These are phyloP conservation scores for Russula compacta DNA, from an alignment of 768 basidiomycete species.

Conservation along the genomic window DNA sequence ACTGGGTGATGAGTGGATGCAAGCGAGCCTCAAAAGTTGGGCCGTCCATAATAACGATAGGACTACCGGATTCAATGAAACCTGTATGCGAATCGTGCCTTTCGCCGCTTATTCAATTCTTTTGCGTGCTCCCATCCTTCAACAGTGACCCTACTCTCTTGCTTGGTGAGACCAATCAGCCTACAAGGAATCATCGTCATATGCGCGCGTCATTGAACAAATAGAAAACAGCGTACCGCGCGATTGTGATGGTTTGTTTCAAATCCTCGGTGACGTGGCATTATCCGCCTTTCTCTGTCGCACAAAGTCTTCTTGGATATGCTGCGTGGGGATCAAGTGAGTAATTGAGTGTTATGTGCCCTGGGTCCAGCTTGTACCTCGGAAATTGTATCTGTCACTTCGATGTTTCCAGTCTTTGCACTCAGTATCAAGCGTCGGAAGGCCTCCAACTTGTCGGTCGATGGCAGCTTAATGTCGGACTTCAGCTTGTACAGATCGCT, in stretches of 20 bases:
- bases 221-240: slow-evolving; percentile 42
- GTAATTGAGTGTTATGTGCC: neutral
- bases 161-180: slow-evolving; percentile 51
- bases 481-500: slow-evolving; percentile 41
- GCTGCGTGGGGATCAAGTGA: slow-evolving; percentile 30
- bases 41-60: slow-evolving; percentile 22
- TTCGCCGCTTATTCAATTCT: slow-evolving; percentile 43
- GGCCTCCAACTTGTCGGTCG: slow-evolving; percentile 36
- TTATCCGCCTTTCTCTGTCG: slow-evolving; percentile 32
- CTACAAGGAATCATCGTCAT: slow-evolving; percentile 30
- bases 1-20: slow-evolving; percentile 60
- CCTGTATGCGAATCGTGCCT: slow-evolving; percentile 21
- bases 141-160: slow-evolving; percentile 45
- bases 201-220: neutral
- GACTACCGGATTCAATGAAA: neutral
- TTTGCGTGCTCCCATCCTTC: slow-evolving; percentile 60
- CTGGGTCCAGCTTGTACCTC: slow-evolving; percentile 34
- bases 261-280: slow-evolving; percentile 47
- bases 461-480: slow-evolving; percentile 38
- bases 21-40: slow-evolving; percentile 46
- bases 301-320: slow-evolving; percentile 72
- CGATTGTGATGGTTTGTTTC: slow-evolving; percentile 55
- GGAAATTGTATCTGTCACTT: slow-evolving; percentile 46
- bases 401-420: slow-evolving; percentile 50
- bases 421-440: slow-evolving; percentile 54